Percentiles rank a stretch among this genome's conserved stretches.
phyloP scores from a whole-genome alignment of 148 eudicot genomes.

The Rhododendron mucronatum region DNA sequence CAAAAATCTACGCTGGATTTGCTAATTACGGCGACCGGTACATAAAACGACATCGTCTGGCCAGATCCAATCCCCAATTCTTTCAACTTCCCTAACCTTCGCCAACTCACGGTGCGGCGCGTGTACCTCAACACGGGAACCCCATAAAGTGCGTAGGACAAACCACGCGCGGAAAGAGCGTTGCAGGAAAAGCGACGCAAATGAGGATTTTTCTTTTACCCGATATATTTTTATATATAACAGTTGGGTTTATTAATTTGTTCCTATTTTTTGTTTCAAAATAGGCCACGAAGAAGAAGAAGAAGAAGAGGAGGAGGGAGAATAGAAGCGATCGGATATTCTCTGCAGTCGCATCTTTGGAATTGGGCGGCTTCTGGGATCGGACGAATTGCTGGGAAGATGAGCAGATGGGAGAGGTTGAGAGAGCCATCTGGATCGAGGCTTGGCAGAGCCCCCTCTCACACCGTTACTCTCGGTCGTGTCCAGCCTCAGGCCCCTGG shows the following conservation, averaged over 20 bases:
- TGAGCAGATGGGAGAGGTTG: conserved; percentile 12
- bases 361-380: not conserved
- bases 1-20: not conserved
- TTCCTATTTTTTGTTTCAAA: not conserved
- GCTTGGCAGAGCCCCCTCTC: conserved; percentile 8
- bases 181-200: not conserved
- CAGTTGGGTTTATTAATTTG: too few species aligned
- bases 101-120: not conserved
- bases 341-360: not conserved
- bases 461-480: conserved; percentile 13
- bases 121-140: not conserved
- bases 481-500: conserved; percentile 16
- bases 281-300: not conserved
- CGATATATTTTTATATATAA: not conserved
- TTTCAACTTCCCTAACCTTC: not conserved
- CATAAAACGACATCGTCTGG: not conserved
- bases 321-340: not conserved
- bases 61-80: not conserved
- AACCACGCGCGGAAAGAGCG: not conserved
- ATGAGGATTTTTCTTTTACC: not conserved
- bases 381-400: conserved; percentile 14
- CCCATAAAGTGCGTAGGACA: not conserved
- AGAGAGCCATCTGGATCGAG: conserved; percentile 17
- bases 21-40: not conserved
- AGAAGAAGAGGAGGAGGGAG: not conserved